These are phyloP conservation scores for Porphyrellus cyaneotinctus DNA, from an alignment of 768 basidiomycete genomes.

Conservation along the genomic window DNA sequence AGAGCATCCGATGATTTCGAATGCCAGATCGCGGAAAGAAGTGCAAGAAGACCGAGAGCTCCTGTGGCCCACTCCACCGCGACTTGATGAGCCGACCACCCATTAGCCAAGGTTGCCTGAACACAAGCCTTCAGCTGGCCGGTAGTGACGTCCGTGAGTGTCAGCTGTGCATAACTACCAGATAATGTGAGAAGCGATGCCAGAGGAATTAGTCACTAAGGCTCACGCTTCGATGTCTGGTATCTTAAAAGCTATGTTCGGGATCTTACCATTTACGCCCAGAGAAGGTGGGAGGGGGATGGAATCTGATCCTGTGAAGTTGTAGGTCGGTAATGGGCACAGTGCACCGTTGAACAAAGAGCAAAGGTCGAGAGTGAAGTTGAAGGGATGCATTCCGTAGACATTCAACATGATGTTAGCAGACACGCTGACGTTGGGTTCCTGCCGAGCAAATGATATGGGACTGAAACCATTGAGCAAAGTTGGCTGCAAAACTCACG, in stretches of 20 bases:
- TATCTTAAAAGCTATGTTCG: slow-evolving; percentile 76
- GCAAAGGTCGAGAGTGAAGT: slow-evolving; percentile 87
- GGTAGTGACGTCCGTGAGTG: slow-evolving; percentile 63
- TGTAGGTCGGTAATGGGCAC: slow-evolving; percentile 79
- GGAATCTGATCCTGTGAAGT: slow-evolving; percentile 80
- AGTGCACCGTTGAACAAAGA: slow-evolving; percentile 69
- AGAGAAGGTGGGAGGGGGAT: slow-evolving; percentile 59
- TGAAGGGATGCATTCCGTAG: slow-evolving; percentile 83
- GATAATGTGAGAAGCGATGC: slow-evolving; percentile 2
- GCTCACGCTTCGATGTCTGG: slow-evolving; percentile 81
- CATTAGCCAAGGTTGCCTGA: slow-evolving; percentile 89
- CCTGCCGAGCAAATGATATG: slow-evolving; percentile 36
- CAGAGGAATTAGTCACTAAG: neutral
- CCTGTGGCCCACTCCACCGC: slow-evolving; percentile 79
- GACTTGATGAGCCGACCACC: slow-evolving; percentile 72
- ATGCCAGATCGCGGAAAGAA: slow-evolving; percentile 50
- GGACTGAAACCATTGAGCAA: slow-evolving; percentile 5
- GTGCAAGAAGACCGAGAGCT: slow-evolving; percentile 57
- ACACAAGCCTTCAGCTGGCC: slow-evolving; percentile 82
- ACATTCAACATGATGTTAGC: slow-evolving; percentile 81
- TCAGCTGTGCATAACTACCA: slow-evolving; percentile 62
- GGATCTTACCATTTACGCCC: slow-evolving; percentile 55
- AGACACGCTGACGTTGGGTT: slow-evolving; percentile 72
- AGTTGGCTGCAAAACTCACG: slow-evolving; percentile 44
- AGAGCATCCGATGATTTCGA: slow-evolving; percentile 54